A percentile compares a stretch with the other conserved stretches of the same genome.
These are phyloP conservation scores for Ceratobasidium sp. DNA, from an alignment of 1,284 basidiomycete species.

Conservation along the genomic window DNA sequence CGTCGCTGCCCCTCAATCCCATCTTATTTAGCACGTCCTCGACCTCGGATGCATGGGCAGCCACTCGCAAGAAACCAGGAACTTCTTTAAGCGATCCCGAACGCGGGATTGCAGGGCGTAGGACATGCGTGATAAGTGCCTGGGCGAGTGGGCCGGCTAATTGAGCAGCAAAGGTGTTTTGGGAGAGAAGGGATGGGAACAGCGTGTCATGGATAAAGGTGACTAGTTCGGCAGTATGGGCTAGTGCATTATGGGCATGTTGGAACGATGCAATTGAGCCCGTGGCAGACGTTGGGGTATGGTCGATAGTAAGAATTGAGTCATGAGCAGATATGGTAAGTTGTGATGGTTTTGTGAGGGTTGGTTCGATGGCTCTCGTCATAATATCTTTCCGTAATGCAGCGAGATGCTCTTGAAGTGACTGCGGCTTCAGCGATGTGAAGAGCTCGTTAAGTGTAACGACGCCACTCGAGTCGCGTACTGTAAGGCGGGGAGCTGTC, in stretches of 20 bases:
- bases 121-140: conserved; percentile 69
- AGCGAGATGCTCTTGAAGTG: conserved; percentile 66
- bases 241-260: conserved; percentile 52
- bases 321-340: conserved; percentile 59
- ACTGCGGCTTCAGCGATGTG: conserved; percentile 65
- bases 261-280: conserved; percentile 50
- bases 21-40: conserved; percentile 67
- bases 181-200: conserved; percentile 65
- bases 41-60: conserved; percentile 66
- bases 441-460: conserved; percentile 68
- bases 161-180: conserved; percentile 54
- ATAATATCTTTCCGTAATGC: conserved; percentile 73
- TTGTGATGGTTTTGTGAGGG: conserved; percentile 65
- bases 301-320: conserved; percentile 58
- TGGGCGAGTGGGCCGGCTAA: conserved; percentile 66
- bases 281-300: conserved; percentile 56
- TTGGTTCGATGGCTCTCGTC: conserved; percentile 66
- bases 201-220: conserved; percentile 67
- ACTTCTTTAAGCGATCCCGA: conserved; percentile 62
- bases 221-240: conserved; percentile 55
- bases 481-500: conserved; percentile 55
- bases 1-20: conserved; percentile 62
- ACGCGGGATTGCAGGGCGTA: conserved; percentile 74
- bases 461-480: conserved; percentile 64
- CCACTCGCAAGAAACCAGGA: conserved; percentile 68